Conservation (phyloP, 306 rosid genomes). For the Neltuma alba region DNA sequence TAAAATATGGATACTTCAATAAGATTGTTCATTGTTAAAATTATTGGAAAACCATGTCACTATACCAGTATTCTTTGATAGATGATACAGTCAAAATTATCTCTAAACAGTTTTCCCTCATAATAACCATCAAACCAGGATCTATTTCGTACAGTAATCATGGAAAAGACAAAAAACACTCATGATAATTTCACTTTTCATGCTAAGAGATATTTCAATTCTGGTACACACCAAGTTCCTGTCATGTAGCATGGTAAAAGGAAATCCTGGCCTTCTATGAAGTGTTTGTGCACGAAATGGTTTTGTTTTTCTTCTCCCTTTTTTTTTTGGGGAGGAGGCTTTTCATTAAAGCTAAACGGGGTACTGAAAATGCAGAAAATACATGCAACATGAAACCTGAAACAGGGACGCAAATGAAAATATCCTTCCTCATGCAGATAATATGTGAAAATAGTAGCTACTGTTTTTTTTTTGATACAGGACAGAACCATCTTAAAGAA, state of each 20-base stretch:
- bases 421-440: background rate
- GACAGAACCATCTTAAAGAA: slow-evolving; percentile 6
- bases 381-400: slow-evolving; percentile 9
- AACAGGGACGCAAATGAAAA: background rate
- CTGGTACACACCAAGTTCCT: background rate
- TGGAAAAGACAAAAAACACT: background rate
- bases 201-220: background rate
- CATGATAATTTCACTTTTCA: background rate
- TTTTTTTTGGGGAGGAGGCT: too few species aligned
- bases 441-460: background rate
- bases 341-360: background rate
- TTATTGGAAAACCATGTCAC: background rate
- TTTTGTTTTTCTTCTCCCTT: background rate
- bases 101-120: background rate
- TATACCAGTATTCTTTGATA: background rate
- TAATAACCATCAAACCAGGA: slow-evolving; percentile 10
- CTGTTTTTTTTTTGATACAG: background rate
- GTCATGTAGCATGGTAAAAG: background rate
- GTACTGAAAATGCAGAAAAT: slow-evolving; percentile 13
- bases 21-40: background rate
- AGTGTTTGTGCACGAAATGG: background rate
- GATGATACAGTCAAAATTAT: slow-evolving; percentile 12
- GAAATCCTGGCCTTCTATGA: slow-evolving; percentile 1
- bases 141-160: slow-evolving; percentile 1
- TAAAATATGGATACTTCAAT: background rate